Conservation (phyloP, 441 rosid species). For the Metrosideros polymorpha region DNA sequence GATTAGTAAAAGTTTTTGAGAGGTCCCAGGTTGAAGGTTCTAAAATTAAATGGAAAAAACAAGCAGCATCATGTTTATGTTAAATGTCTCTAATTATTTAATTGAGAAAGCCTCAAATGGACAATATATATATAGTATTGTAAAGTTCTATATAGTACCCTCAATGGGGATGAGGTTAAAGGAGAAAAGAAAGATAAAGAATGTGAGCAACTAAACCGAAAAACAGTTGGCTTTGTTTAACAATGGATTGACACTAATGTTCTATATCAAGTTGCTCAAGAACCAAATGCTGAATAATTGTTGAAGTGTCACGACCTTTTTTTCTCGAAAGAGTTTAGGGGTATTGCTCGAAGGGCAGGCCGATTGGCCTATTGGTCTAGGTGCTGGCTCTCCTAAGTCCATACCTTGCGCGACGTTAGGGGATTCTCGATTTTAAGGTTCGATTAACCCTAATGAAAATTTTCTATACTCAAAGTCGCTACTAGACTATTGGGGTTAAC, state of each 20-base stretch:
- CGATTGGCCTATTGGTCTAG: too few species aligned
- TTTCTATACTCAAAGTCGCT: too few species aligned
- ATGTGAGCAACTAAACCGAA: background rate
- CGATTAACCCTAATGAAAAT: too few species aligned
- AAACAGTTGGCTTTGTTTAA: background rate
- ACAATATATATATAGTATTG: background rate
- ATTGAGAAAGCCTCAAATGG: background rate
- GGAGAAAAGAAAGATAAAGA: background rate
- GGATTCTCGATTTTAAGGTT: too few species aligned
- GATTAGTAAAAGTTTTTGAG: background rate
- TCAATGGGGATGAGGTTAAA: background rate
- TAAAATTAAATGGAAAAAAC: background rate
- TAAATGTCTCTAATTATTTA: background rate
- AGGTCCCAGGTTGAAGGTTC: background rate
- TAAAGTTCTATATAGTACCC: background rate
- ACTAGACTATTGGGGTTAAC: too few species aligned
- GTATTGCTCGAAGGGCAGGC: too few species aligned
- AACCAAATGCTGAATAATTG: background rate
- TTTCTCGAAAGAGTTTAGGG: too few species aligned
- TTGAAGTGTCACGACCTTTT: too few species aligned
- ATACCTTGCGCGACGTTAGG: too few species aligned
- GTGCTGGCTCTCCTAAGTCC: too few species aligned
- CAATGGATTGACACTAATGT: background rate
- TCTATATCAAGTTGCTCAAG: background rate
- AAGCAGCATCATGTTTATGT: background rate